Evolutionary conservation across 2,329 filamentous ascomycete species (phyloP).

Genomic region (Xylaria sp.): DNA sequence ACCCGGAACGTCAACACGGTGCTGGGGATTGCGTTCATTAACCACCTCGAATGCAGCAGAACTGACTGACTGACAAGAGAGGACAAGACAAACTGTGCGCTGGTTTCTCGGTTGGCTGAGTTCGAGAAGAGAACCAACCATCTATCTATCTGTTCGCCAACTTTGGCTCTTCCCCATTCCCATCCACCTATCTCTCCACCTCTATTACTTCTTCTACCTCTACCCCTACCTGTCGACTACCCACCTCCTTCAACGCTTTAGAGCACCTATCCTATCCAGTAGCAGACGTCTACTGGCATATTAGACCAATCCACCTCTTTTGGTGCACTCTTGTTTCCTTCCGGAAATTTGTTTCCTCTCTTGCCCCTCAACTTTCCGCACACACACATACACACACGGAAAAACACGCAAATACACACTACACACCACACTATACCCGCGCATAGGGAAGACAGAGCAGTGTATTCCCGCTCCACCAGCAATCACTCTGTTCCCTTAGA

Average conservation of each 20-base stretch:
- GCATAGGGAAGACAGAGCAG: neutral
- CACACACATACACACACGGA: slow-evolving; percentile 19
- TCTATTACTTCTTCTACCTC: neutral
- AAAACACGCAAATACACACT: slow-evolving; percentile 17
- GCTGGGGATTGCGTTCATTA: slow-evolving; percentile 5
- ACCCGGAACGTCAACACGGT: neutral
- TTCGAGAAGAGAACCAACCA: neutral
- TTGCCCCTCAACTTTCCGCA: slow-evolving; percentile 3
- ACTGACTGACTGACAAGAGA: neutral
- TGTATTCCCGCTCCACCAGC: neutral
- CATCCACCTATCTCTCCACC: neutral
- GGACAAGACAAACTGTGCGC: neutral
- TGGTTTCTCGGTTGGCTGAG: neutral
- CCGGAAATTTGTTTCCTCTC: slow-evolving; percentile 12
- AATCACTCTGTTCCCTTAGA: slow-evolving; percentile 23
- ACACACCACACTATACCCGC: slow-evolving; percentile 20
- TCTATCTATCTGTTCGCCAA: neutral
- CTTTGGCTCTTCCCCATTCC: neutral
- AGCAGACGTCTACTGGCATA: neutral
- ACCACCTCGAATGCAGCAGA: neutral
- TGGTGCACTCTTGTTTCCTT: slow-evolving; percentile 24
- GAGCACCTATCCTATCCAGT: neutral
- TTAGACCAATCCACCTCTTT: neutral
- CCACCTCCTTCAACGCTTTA: neutral
- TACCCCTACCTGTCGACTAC: neutral